Percentiles rank a stretch among this genome's conserved stretches.
Evolutionary conservation across 1,139 yeast genomes (phyloP).

Genomic region (Nakaseomyces glabratus): DNA sequence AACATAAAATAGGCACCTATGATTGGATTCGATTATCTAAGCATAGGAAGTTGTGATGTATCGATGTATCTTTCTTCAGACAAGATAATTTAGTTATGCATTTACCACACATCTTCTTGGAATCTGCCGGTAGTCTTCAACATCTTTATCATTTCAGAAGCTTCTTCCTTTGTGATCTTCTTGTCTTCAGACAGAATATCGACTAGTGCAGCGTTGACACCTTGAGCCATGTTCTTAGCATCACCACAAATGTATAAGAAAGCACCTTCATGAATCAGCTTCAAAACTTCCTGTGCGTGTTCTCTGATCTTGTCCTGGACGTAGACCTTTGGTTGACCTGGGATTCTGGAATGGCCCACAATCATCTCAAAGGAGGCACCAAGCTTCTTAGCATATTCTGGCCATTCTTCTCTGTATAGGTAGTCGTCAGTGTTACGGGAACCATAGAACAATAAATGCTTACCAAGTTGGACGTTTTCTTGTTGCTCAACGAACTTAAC

Average conservation of each 20-base stretch:
- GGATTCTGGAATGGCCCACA: slow-evolving; percentile 82
- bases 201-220: slow-evolving; percentile 69
- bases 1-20: no score
- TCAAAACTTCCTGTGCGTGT: slow-evolving; percentile 44
- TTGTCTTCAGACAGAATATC: slow-evolving; percentile 51
- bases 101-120: slow-evolving; percentile 95
- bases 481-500: slow-evolving; percentile 44
- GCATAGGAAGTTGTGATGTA: no score
- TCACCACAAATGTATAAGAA: slow-evolving; percentile 95
- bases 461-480: slow-evolving; percentile 47
- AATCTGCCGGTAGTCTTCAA: slow-evolving; percentile 79
- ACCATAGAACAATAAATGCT: slow-evolving; percentile 73
- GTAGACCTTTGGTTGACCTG: slow-evolving; percentile 56
- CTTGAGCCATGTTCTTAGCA: slow-evolving; percentile 93
- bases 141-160: slow-evolving; percentile 68
- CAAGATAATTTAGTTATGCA: not conserved
- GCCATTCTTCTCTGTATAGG: slow-evolving; percentile 83
- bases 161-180: slow-evolving; percentile 50
- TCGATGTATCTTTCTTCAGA: no score
- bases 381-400: slow-evolving; percentile 51
- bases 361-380: slow-evolving; percentile 61
- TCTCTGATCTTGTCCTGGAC: slow-evolving; percentile 76
- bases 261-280: slow-evolving; percentile 65
- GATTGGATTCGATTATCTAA: no score
- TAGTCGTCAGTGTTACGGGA: slow-evolving; percentile 75